Percentiles rank a stretch among this genome's conserved stretches.
Evolutionary conservation across 306 rosid genomes (phyloP).

Genomic region (Astragalus glycyphyllos): DNA sequence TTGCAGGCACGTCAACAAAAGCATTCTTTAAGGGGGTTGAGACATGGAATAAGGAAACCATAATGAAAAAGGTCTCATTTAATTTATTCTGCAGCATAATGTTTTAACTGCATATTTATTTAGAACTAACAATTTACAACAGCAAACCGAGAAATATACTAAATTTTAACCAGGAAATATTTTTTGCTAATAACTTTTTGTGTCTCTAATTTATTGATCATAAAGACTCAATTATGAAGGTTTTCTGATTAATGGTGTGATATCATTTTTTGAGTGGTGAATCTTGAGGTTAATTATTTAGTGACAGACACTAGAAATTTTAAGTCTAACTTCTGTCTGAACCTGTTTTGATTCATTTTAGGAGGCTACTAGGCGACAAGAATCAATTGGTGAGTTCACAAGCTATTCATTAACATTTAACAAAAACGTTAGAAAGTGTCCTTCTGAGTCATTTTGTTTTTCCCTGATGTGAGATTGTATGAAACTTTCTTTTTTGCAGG

Average conservation of each 20-base stretch:
- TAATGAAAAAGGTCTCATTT: conserved; percentile 65
- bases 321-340: conserved; percentile 44
- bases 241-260: background rate
- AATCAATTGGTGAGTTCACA: conserved; percentile 62
- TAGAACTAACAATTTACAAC: background rate
- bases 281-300: background rate
- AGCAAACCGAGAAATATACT: background rate
- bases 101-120: conserved; percentile 25
- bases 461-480: conserved; percentile 19
- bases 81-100: background rate
- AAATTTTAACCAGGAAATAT: background rate
- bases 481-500: conserved; percentile 51
- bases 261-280: background rate
- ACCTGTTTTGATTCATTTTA: conserved; percentile 47
- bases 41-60: conserved; percentile 94
- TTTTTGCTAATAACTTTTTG: background rate
- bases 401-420: conserved; percentile 28
- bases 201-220: background rate
- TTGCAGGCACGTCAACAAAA: conserved; percentile 78
- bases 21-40: conserved; percentile 88
- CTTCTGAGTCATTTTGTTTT: background rate
- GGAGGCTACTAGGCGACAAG: conserved; percentile 69
- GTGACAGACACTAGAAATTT: background rate
- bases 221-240: conserved; percentile 1
- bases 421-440: background rate